Base-by-base conservation (phyloP, 2,329 filamentous ascomycete species). In the Mollisiaceae sp. region DNA sequence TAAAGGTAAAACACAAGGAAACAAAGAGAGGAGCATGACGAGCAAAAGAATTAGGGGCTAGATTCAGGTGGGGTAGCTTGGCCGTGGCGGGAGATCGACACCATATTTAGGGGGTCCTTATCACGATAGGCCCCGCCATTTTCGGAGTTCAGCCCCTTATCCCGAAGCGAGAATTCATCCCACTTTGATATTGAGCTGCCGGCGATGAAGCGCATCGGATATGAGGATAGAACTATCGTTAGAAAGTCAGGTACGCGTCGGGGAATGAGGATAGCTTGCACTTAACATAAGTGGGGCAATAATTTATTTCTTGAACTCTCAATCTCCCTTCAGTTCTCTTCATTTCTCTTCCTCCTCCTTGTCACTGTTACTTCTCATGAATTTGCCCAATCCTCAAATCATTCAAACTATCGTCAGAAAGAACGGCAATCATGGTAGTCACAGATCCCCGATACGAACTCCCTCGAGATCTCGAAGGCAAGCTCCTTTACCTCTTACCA, bases 401-500 rank as follows among this genome's bases (percentile, higher is more conserved):
- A 27, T 11, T 5, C 27, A 12, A 20, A 8, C 20, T 24, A 5
- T 14, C 20, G 2, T 52, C 9, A 11, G 2, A 5, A 27, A 18
- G 22, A 27, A 54, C 24, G 12, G 14, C 24, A 50, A 54, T 18
- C 12, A 69, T 69, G 67, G 62, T 65, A 32, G 47, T 69, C 24
- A 57, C 67, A 22, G 68, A 70, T 32, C 68, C 68, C 35, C 63
- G 60, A 35, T 71, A 70, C 43, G 69, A 71, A 38, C 59, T 71
- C 24, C 66, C 68, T 24, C 68, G 68, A 14, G 66, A 71, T 45
- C 65, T 71, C 18, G 69, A 71, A 68, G 69, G 68, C 61, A 67
- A 56, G 14, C 36, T 32, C 32, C 35, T 12, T 35, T 41, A 45
- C 22, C 32, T 4, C 18, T 22, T 24, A 32, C 56, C 38, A 45